These are phyloP conservation scores for Phaseolus lunatus DNA, from an alignment of 306 rosid species.

Conservation along the genomic window DNA sequence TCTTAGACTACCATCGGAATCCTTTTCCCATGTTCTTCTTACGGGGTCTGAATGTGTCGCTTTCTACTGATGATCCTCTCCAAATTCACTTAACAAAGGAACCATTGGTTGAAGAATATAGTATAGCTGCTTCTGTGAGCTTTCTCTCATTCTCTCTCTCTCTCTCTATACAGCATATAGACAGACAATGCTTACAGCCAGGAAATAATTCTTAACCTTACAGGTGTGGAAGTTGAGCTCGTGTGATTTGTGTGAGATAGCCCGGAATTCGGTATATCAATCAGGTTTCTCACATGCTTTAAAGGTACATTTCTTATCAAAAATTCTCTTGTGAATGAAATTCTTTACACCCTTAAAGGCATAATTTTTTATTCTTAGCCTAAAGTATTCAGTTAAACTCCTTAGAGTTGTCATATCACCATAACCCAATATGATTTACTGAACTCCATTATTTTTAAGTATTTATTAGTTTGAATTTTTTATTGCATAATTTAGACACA, in stretches of 20 bases:
- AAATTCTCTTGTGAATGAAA: slow-evolving; percentile 21
- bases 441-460: not conserved
- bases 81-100: slow-evolving; percentile 98
- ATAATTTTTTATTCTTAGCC: slow-evolving; percentile 1
- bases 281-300: slow-evolving; percentile 96
- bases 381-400: not conserved
- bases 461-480: not conserved
- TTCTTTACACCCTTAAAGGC: slow-evolving; percentile 5
- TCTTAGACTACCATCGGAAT: slow-evolving; percentile 96
- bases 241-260: slow-evolving; percentile 94
- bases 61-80: slow-evolving; percentile 98
- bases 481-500: not conserved
- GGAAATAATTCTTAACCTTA: slow-evolving; percentile 21
- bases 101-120: slow-evolving; percentile 97
- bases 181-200: slow-evolving; percentile 12
- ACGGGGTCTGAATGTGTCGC: slow-evolving; percentile 95
- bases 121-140: slow-evolving; percentile 99
- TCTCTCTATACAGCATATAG: not conserved
- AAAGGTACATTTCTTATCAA: slow-evolving; percentile 61
- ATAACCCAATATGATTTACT: slow-evolving; percentile 13
- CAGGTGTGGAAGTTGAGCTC: slow-evolving; percentile 99
- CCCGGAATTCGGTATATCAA: slow-evolving; percentile 96
- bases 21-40: slow-evolving; percentile 91
- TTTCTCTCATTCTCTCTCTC: slow-evolving; percentile 41
- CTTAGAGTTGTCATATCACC: not conserved